Conservation (phyloP, 208 protist species). For the Crithidia sp. region DNA sequence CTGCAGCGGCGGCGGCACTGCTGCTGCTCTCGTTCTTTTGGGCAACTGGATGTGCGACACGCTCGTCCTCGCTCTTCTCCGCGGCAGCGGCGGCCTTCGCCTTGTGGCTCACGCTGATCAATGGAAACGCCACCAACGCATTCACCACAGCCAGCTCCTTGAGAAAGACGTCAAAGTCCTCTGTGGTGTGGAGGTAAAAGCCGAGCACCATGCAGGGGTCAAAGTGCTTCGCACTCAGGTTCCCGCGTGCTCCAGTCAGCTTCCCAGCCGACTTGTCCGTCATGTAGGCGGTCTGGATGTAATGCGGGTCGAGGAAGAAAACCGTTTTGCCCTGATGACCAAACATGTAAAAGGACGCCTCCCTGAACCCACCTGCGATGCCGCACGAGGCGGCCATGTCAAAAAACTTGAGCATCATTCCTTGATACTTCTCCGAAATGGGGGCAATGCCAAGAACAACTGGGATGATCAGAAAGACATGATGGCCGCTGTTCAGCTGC, state of each 20-base stretch:
- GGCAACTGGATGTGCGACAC: neutral
- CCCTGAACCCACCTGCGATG: slow-evolving; percentile 51
- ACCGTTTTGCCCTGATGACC: slow-evolving; percentile 63
- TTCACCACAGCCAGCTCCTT: slow-evolving; percentile 48
- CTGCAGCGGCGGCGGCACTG: neutral
- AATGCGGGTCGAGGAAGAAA: slow-evolving; percentile 80
- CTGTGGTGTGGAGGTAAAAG: slow-evolving; percentile 59
- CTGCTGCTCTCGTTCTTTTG: neutral
- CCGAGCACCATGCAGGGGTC: slow-evolving; percentile 68
- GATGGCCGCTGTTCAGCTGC: slow-evolving; percentile 27
- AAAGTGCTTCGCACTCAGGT: slow-evolving; percentile 10
- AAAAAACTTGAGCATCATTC: slow-evolving; percentile 45
- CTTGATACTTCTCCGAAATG: slow-evolving; percentile 54
- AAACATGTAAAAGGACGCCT: slow-evolving; percentile 60
- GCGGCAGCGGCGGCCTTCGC: neutral
- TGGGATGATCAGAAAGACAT: slow-evolving; percentile 69
- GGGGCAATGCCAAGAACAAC: slow-evolving; percentile 53
- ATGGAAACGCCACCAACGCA: slow-evolving; percentile 42
- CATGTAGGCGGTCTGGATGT: slow-evolving; percentile 63
- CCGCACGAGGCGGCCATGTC: slow-evolving; percentile 61
- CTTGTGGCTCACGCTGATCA: slow-evolving; percentile 38
- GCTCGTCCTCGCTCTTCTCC: neutral
- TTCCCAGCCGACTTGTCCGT: slow-evolving; percentile 35
- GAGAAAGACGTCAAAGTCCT: slow-evolving; percentile 43
- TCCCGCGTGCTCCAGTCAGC: slow-evolving; percentile 12